A percentile compares a stretch with the other conserved stretches of the same genome.
Conservation (phyloP, 371 early-diverging fungal genomes). For the Mucor plumbeus region DNA sequence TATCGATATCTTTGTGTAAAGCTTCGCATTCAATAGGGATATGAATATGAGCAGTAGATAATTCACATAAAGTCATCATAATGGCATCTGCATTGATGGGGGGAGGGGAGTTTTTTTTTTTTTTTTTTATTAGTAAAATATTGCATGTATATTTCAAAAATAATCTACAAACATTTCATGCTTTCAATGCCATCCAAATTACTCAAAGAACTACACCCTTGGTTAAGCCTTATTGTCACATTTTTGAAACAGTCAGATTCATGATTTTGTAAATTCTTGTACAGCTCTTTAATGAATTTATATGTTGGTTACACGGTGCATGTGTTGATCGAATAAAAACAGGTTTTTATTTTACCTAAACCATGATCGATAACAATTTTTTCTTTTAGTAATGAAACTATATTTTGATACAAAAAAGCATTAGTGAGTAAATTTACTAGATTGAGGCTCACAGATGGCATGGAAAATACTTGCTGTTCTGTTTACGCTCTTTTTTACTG, state of each 20-base stretch:
- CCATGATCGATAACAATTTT: conserved; percentile 27
- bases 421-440: neutral
- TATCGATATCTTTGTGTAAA: neutral
- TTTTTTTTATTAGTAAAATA: neutral
- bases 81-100: conserved; percentile 22
- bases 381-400: conserved; percentile 9
- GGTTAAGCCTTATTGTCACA: conserved; percentile 9
- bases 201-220: conserved; percentile 20
- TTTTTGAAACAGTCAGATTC: conserved; percentile 30
- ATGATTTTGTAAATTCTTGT: conserved; percentile 15
- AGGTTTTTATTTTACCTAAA: conserved; percentile 23
- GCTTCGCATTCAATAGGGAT: conserved; percentile 16
- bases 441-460: neutral
- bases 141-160: neutral
- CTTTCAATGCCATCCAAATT: conserved; percentile 1
- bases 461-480: neutral
- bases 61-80: conserved; percentile 27
- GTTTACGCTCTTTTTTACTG: neutral
- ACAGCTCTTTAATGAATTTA: conserved; percentile 11
- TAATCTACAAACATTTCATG: conserved; percentile 20
- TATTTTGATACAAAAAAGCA: neutral
- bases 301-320: neutral
- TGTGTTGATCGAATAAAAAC: conserved; percentile 10
- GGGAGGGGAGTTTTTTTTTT: no score
- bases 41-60: conserved; percentile 11